Conservation (phyloP, 2,329 filamentous ascomycete species). For the Fusarium equiseti region DNA sequence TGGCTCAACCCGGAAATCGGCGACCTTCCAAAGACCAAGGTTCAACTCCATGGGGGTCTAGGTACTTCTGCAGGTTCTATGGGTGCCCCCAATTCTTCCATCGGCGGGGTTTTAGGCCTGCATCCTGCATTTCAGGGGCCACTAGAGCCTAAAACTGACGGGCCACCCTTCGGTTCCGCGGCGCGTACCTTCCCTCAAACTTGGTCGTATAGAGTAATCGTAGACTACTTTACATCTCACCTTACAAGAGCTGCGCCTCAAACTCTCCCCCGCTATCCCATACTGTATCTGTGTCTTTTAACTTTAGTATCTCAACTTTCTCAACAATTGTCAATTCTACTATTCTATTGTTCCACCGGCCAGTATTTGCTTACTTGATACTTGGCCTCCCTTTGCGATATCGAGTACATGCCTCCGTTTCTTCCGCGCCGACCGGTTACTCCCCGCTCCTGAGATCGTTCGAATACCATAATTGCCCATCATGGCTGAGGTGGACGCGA, state of each 20-base stretch:
- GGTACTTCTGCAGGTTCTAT: not conserved
- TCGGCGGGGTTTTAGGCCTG: slow-evolving; percentile 46
- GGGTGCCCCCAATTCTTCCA: slow-evolving; percentile 19
- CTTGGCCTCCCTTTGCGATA: slow-evolving; percentile 14
- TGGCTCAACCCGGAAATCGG: slow-evolving; percentile 29
- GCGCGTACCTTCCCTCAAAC: slow-evolving; percentile 7
- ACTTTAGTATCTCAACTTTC: slow-evolving; percentile 30
- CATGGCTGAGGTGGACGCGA: slow-evolving; percentile 86
- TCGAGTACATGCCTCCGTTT: slow-evolving; percentile 41
- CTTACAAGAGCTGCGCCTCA: slow-evolving; percentile 40
- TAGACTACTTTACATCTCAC: slow-evolving; percentile 3
- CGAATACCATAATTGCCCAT: slow-evolving; percentile 38
- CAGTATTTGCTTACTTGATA: not conserved
- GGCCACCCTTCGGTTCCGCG: slow-evolving; percentile 37
- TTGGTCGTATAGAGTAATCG: slow-evolving; percentile 1
- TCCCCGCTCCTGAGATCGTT: slow-evolving; percentile 36
- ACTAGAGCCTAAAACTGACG: slow-evolving; percentile 40
- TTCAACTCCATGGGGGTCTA: not conserved
- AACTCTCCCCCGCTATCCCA: slow-evolving; percentile 31
- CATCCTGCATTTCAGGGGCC: slow-evolving; percentile 32
- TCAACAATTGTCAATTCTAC: slow-evolving; percentile 19
- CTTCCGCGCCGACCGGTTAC: slow-evolving; percentile 32
- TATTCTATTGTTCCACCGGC: not conserved
- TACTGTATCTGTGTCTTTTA: not conserved
- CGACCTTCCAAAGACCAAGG: slow-evolving; percentile 9